phyloP scores from a whole-genome alignment of 2,329 filamentous ascomycete genomes.

The Colletotrichum lini region DNA sequence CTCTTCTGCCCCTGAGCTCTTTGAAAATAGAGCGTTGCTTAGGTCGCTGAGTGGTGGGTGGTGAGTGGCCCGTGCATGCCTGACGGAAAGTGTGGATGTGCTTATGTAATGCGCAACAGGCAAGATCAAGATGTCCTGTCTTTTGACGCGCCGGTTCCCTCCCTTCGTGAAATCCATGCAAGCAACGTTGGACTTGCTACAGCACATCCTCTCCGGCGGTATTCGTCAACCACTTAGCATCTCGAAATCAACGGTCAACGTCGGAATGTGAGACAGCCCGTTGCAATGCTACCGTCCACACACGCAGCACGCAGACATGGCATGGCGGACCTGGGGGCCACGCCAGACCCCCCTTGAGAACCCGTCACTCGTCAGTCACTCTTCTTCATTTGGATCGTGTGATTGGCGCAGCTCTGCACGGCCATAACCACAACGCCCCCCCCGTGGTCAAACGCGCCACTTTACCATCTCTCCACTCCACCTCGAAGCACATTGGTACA shows the following conservation, averaged over 20 bases:
- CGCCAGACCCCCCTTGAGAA: conserved; percentile 6
- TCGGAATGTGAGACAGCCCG: conserved; percentile 26
- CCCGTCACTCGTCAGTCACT: neutral
- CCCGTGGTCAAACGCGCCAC: conserved; percentile 8
- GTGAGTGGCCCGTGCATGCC: neutral
- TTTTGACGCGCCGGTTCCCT: neutral
- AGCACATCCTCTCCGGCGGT: neutral
- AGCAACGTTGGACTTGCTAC: no score
- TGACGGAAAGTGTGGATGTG: fast-evolving
- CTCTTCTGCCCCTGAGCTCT: neutral
- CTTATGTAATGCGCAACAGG: neutral
- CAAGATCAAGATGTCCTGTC: neutral
- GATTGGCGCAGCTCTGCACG: conserved; percentile 29
- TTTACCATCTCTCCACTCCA: neutral
- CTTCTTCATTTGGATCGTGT: neutral
- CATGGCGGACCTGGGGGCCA: neutral
- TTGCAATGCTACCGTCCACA: conserved; percentile 12
- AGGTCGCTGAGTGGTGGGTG: neutral
- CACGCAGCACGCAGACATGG: neutral
- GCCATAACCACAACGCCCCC: conserved; percentile 11
- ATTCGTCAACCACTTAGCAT: conserved; percentile 5
- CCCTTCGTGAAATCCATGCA: no score
- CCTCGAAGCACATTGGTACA: neutral
- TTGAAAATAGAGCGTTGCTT: neutral
- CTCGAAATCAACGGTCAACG: neutral